Evolutionary conservation across 176 grass and related monocot species (phyloP).

Genomic region (Chloris gayana): DNA sequence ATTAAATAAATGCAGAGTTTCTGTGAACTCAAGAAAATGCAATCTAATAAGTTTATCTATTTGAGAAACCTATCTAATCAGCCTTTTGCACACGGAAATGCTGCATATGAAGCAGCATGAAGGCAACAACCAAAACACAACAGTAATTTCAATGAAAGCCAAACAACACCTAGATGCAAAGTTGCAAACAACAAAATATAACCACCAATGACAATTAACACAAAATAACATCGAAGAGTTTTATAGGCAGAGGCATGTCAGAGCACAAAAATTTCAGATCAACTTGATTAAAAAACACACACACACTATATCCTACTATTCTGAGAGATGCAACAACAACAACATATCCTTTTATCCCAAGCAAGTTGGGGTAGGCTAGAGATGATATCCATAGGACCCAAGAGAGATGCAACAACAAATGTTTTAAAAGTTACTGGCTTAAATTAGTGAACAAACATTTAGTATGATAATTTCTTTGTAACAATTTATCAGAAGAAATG

Average conservation of each 20-base stretch:
- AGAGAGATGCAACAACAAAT: no score
- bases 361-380: no score
- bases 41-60: constrained; percentile 26
- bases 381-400: no score
- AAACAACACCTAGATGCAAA: constrained; percentile 17
- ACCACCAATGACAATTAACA: constrained; percentile 2
- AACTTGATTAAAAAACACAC: neutral
- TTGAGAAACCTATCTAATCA: constrained; percentile 28
- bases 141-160: neutral
- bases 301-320: constrained; percentile 17
- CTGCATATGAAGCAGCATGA: neutral
- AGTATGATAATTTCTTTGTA: constrained; percentile 1
- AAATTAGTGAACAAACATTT: constrained; percentile 15
- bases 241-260: constrained; percentile 15
- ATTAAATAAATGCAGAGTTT: neutral
- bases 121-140: constrained; percentile 1
- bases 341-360: no score
- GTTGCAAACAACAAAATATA: neutral
- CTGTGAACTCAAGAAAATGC: neutral
- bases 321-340: no score
- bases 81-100: neutral
- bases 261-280: constrained; percentile 2
- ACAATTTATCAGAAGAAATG: constrained; percentile 18
- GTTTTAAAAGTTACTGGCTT: constrained; percentile 6
- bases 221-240: constrained; percentile 3